A percentile compares a stretch with the other conserved stretches of the same genome.
Conservation (phyloP, 345 rosid species). For the Nasturtium officinale region DNA sequence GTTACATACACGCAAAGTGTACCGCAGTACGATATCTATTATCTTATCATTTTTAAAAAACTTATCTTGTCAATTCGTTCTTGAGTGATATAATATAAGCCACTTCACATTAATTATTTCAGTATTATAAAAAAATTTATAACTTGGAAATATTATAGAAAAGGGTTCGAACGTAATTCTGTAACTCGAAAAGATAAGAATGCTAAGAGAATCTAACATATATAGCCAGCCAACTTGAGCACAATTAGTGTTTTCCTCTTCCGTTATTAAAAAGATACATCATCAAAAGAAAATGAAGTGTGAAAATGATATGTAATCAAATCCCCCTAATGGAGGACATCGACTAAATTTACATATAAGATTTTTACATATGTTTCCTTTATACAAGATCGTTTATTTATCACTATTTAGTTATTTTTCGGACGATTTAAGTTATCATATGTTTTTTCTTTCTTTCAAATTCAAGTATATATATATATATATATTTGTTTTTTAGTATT, state of each 20-base stretch:
- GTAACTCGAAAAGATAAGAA: not conserved
- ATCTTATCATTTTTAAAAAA: too few relatives aligned
- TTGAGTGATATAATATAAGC: not conserved
- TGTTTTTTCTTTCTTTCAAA: not conserved
- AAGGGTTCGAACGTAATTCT: not conserved
- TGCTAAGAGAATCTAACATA: slow-evolving; percentile 23
- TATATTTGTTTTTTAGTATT: not conserved
- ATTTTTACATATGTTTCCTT: not conserved
- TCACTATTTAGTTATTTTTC: not conserved
- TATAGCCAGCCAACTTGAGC: not conserved
- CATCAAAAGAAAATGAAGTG: slow-evolving; percentile 3
- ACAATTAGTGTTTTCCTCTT: not conserved
- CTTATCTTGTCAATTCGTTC: not conserved
- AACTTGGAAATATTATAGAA: not conserved
- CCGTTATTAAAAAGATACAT: slow-evolving; percentile 10
- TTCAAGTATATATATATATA: not conserved
- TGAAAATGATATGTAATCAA: slow-evolving; percentile 24
- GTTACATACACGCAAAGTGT: not conserved
- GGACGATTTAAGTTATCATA: not conserved
- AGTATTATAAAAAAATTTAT: not conserved
- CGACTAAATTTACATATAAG: slow-evolving; percentile 14
- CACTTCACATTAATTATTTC: not conserved
- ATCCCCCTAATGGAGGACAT: slow-evolving; percentile 20
- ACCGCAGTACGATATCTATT: not conserved
- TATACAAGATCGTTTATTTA: not conserved